phyloP scores from a whole-genome alignment of 768 basidiomycete species.

The Leccinum barrowsii region DNA sequence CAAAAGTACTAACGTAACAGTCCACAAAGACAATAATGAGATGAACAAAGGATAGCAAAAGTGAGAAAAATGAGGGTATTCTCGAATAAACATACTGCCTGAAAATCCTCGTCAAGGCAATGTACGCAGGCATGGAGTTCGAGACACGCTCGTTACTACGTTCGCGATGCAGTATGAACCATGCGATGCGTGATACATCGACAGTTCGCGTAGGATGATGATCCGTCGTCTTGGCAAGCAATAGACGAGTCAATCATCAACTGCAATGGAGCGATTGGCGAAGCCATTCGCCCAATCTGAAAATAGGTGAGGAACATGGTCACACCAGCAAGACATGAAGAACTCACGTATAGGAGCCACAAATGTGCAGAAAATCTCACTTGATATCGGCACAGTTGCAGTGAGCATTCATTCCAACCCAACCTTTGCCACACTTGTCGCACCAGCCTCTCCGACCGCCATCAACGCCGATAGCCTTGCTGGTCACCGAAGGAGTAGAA shows the following conservation, averaged over 20 bases:
- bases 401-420: conserved; percentile 48
- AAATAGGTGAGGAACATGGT: conserved; percentile 16
- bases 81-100: conserved; percentile 16
- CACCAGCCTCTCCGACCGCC: conserved; percentile 67
- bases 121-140: conserved; percentile 33
- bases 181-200: conserved; percentile 66
- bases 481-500: conserved; percentile 36
- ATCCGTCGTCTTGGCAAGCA: conserved; percentile 30
- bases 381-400: conserved; percentile 68
- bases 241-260: conserved; percentile 37
- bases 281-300: conserved; percentile 32
- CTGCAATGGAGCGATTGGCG: conserved; percentile 40
- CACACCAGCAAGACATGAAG: background rate
- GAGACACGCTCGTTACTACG: conserved; percentile 68
- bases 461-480: conserved; percentile 64
- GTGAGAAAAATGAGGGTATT: conserved; percentile 2
- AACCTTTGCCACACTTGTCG: conserved; percentile 68
- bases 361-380: conserved; percentile 34
- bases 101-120: conserved; percentile 25
- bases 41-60: conserved; percentile 1
- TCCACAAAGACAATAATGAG: conserved; percentile 6
- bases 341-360: conserved; percentile 29
- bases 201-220: conserved; percentile 35
- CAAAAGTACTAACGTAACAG: conserved; percentile 5
- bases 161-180: conserved; percentile 48